Evolutionary conservation across 2,329 filamentous ascomycete genomes (phyloP).

Genomic region (Chaetomium sp.): DNA sequence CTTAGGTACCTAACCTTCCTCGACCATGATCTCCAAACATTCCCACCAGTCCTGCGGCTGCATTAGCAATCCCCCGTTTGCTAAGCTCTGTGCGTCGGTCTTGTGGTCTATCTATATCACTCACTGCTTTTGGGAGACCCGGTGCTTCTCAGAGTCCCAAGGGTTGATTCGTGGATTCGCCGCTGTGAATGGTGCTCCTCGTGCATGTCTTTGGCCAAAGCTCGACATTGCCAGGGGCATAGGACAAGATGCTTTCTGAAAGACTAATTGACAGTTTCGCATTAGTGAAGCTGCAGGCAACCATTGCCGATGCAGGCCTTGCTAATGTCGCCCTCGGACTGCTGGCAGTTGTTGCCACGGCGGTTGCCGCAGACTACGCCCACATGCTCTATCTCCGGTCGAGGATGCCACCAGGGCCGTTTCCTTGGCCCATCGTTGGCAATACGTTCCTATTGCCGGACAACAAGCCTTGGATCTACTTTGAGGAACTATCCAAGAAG

Average conservation of each 20-base stretch:
- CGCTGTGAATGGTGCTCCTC: neutral
- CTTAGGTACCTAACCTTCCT: neutral
- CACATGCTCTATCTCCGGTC: conserved; percentile 53
- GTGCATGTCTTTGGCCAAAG: neutral
- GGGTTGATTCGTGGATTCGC: neutral
- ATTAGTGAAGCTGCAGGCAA: conserved; percentile 35
- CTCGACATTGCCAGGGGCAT: neutral
- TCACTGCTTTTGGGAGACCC: neutral
- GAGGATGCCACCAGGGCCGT: conserved; percentile 57
- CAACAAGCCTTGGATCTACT: conserved; percentile 60
- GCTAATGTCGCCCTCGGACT: conserved; percentile 32
- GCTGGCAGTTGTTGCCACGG: conserved; percentile 35
- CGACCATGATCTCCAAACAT: neutral
- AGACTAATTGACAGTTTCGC: conserved; percentile 28
- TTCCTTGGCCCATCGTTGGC: conserved; percentile 56
- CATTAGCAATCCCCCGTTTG: neutral
- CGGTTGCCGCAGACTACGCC: conserved; percentile 47
- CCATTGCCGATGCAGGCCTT: conserved; percentile 27
- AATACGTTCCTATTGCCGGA: conserved; percentile 59
- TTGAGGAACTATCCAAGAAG: conserved; percentile 54
- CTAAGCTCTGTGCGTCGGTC: neutral
- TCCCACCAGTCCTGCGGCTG: neutral
- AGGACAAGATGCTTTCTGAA: conserved; percentile 36
- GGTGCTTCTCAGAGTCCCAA: neutral
- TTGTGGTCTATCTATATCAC: neutral